Percentiles rank a stretch among this genome's conserved stretches.
phyloP scores from a whole-genome alignment of 2,329 filamentous ascomycete species.

The Coniochaeta sp. region DNA sequence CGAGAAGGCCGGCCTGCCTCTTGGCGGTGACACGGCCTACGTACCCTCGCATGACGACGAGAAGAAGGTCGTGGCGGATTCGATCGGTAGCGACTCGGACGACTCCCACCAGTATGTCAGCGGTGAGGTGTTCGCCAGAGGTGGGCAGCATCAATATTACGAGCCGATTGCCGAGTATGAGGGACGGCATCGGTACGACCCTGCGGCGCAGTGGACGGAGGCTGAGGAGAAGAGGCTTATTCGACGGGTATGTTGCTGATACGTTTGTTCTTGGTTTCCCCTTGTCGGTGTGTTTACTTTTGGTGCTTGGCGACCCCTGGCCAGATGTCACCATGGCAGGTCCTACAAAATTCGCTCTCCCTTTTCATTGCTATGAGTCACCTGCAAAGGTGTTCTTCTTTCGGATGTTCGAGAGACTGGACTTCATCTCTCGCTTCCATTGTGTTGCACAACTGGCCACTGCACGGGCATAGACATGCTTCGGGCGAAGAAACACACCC shows the following conservation, averaged over 20 bases:
- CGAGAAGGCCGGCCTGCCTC: neutral
- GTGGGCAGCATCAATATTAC: slow-evolving; percentile 22
- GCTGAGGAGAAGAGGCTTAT: slow-evolving; percentile 50
- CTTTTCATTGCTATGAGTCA: no score
- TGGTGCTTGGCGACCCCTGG: no score
- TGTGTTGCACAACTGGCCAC: no score
- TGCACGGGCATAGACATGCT: no score
- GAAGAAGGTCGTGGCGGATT: neutral
- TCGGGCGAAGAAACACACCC: neutral
- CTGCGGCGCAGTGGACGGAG: slow-evolving; percentile 45
- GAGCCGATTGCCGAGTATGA: slow-evolving; percentile 50
- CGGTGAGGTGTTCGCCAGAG: slow-evolving; percentile 9
- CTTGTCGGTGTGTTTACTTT: neutral
- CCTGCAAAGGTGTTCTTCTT: no score
- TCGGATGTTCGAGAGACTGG: no score
- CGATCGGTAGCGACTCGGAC: neutral
- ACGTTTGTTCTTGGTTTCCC: neutral
- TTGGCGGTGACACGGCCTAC: neutral
- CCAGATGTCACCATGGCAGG: no score
- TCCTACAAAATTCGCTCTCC: no score
- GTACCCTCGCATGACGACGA: neutral
- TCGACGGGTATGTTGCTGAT: slow-evolving; percentile 34
- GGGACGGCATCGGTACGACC: slow-evolving; percentile 52
- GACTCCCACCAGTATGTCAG: neutral
- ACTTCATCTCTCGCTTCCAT: no score